A percentile compares a stretch with the other conserved stretches of the same genome.
Evolutionary conservation across 305 asterid species (phyloP).

Genomic region (Ruellia speciosa): DNA sequence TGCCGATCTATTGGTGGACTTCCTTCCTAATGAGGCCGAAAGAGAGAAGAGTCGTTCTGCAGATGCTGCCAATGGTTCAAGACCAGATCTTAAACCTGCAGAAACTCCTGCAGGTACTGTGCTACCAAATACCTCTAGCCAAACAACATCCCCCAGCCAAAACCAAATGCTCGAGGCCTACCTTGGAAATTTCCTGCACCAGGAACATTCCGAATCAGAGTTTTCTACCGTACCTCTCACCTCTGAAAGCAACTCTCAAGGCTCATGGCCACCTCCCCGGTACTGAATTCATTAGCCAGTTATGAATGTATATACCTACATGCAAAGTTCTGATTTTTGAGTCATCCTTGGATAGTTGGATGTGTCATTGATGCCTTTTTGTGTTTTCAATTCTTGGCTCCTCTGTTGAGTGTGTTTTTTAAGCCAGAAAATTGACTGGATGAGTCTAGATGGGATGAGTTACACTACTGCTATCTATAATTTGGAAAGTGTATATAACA

Average conservation of each 20-base stretch:
- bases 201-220: constrained; percentile 60
- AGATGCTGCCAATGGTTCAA: constrained; percentile 29
- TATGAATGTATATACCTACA: neutral
- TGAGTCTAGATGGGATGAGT: no score
- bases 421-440: no score
- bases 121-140: neutral
- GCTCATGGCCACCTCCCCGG: neutral
- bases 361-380: no score
- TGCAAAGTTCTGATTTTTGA: no score
- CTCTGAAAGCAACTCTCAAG: constrained; percentile 43
- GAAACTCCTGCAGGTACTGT: constrained; percentile 26
- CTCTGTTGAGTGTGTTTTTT: no score
- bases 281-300: no score
- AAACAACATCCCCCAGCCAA: constrained; percentile 6
- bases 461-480: no score
- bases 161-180: constrained; percentile 12
- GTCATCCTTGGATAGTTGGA: no score
- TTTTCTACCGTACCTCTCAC: constrained; percentile 88
- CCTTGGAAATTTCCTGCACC: constrained; percentile 23
- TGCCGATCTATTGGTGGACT: constrained; percentile 96
- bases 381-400: no score
- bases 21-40: constrained; percentile 79
- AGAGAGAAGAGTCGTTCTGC: constrained; percentile 59
- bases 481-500: no score
- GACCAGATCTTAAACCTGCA: constrained; percentile 31